Evolutionary conservation across 345 rosid genomes (phyloP), one percentile per base, ranked within the genome.

Genomic region (Dovyalis caffra): DNA sequence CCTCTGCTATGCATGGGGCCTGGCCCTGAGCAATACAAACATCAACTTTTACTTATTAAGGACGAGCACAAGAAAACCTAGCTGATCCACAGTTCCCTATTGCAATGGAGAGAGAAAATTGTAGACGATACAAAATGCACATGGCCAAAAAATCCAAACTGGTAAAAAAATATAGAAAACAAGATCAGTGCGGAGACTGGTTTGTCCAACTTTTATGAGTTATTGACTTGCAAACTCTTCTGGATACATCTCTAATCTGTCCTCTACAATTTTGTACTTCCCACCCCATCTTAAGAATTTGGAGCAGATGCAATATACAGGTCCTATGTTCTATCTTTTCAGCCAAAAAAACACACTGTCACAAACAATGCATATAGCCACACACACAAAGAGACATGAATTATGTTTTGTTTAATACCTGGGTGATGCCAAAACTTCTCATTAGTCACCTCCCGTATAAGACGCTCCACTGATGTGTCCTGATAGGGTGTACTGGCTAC

Each of bases 381-480:
- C 31, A 35, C 40, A n/a, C 18, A 32, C n/a, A 23, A 11, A 12
- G 14, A 65, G 26, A 15, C 34, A 26, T 6, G 53, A 20, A 37
- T n/a, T 10, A 43, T 32, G 16, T 68, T 25, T 67, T 61, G 53
- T 62, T 70, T 7, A 51, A 71, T 88, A 91, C 96, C 96, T 84
- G 93, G 87, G 40, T 85, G 92, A 82, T 88, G 92, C 99, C 99
- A 96, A 80, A 93, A 88, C 80, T 91, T 96, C 80, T 92, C 91
- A 77, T 85, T 92, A 49, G 98, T 96, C 85, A 93, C 97, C 84
- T 96, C 99, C 75, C 99, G 84, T 84, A 96, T 90, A 38, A 96
- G 92, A 66, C 99, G 98, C 79, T 96, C 99, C 78, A 96, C 99
- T n/a, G 99, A 96, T 29, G 99, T 87, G 83, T 96, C 99, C 74